Conservation (phyloP, 768 basidiomycete species). For the Lactifluus pinguis region DNA sequence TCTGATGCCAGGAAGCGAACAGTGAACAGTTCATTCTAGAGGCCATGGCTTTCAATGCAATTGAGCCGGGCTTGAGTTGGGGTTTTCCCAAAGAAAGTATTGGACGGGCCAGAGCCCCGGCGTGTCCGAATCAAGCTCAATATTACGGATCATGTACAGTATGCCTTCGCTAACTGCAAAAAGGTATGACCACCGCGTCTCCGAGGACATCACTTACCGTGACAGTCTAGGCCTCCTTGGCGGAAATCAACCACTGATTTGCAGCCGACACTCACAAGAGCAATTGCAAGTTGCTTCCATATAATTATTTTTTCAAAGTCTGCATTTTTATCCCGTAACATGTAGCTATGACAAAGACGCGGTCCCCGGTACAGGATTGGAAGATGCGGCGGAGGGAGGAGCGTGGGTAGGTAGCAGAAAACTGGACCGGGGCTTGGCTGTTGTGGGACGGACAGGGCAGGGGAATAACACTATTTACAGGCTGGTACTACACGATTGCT, state of each 20-base stretch:
- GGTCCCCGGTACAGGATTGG: too few species aligned
- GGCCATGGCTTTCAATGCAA: constrained; percentile 79
- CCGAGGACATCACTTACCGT: constrained; percentile 20
- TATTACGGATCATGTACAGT: constrained; percentile 27
- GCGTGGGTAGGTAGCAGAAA: too few species aligned
- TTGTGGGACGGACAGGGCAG: too few species aligned
- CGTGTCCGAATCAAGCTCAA: constrained; percentile 23
- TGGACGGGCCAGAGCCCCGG: constrained; percentile 26
- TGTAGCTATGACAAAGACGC: too few species aligned
- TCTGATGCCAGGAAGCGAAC: constrained; percentile 18
- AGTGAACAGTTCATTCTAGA: constrained; percentile 83
- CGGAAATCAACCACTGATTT: not conserved
- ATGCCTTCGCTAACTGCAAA: too few species aligned
- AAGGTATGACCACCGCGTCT: not conserved
- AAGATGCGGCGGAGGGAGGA: too few species aligned
- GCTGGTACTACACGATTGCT: too few species aligned
- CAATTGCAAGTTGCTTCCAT: constrained; percentile 25
- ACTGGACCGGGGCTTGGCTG: too few species aligned
- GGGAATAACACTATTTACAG: too few species aligned
- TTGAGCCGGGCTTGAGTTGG: constrained; percentile 64
- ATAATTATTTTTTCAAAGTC: too few species aligned
- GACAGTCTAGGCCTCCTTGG: constrained; percentile 27
- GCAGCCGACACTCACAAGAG: constrained; percentile 23
- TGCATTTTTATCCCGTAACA: too few species aligned
- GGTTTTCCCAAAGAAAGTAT: constrained; percentile 67